These are phyloP conservation scores for Gelatoporia subvermispora DNA, from an alignment of 768 basidiomycete genomes.

Conservation along the genomic window DNA sequence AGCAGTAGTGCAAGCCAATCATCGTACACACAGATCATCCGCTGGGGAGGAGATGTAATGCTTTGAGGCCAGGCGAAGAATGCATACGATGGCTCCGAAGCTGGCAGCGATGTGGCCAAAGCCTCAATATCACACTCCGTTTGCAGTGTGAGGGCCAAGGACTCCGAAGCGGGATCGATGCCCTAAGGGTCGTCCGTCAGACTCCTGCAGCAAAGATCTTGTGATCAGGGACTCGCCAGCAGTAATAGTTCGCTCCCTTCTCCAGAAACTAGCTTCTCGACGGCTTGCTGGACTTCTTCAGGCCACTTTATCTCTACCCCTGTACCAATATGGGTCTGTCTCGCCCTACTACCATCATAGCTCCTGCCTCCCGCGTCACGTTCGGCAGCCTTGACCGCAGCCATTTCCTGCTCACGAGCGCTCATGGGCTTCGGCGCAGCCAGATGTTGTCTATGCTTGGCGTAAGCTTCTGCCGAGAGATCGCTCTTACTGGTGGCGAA, in stretches of 20 bases:
- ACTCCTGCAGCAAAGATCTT: background rate
- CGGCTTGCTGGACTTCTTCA: slow-evolving; percentile 56
- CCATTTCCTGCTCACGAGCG: slow-evolving; percentile 77
- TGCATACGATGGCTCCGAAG: slow-evolving; percentile 58
- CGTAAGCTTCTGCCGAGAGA: slow-evolving; percentile 64
- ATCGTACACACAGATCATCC: slow-evolving; percentile 53
- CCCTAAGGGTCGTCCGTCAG: too few species aligned
- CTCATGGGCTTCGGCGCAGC: slow-evolving; percentile 81
- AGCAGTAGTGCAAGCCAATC: background rate
- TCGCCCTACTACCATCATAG: slow-evolving; percentile 55
- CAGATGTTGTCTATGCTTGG: slow-evolving; percentile 64
- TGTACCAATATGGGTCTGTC: slow-evolving; percentile 52
- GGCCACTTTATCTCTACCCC: slow-evolving; percentile 67
- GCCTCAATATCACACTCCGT: slow-evolving; percentile 36
- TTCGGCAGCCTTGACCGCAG: slow-evolving; percentile 73
- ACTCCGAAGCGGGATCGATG: slow-evolving; percentile 63
- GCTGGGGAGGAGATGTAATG: slow-evolving; percentile 32
- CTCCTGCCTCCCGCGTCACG: slow-evolving; percentile 42
- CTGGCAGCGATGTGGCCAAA: slow-evolving; percentile 47
- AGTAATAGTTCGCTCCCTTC: slow-evolving; percentile 53
- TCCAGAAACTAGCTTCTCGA: slow-evolving; percentile 49
- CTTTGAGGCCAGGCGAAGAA: slow-evolving; percentile 63
- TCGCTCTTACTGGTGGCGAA: slow-evolving; percentile 74
- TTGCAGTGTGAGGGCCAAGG: slow-evolving; percentile 41
- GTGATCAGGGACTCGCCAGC: slow-evolving; percentile 44